Percentiles rank a stretch among this genome's conserved stretches.
Evolutionary conservation across 345 rosid species (phyloP).

Genomic region (Lepidium didymum): DNA sequence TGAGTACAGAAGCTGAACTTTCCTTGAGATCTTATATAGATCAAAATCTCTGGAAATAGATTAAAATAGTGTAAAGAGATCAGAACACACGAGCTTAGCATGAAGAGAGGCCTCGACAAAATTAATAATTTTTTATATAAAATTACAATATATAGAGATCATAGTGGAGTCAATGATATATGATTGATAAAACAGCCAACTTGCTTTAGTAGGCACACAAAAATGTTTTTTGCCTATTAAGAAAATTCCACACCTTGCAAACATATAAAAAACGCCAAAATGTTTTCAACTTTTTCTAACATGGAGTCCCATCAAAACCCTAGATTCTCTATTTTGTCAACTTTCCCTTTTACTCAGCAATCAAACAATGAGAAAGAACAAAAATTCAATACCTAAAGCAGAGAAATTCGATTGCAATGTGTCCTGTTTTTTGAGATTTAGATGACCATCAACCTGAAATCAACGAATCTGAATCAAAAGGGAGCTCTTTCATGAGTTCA

Average conservation of each 20-base stretch:
- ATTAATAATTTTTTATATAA: neutral
- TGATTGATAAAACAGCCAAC: constrained; percentile 15
- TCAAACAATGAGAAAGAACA: constrained; percentile 13
- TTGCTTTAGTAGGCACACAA: constrained; percentile 23
- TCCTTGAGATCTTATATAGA: constrained; percentile 12
- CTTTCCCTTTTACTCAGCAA: constrained; percentile 10
- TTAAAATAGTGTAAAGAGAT: constrained; percentile 19
- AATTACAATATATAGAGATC: neutral
- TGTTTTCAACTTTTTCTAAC: constrained; percentile 7
- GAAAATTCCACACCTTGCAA: constrained; percentile 26
- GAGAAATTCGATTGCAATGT: neutral
- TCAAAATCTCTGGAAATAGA: constrained; percentile 7
- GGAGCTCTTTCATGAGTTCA: neutral
- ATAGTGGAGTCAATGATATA: constrained; percentile 24
- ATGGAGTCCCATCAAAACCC: constrained; percentile 6
- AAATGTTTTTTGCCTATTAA: constrained; percentile 15
- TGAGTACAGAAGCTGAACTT: constrained; percentile 10
- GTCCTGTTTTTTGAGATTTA: constrained; percentile 23
- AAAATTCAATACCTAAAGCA: neutral
- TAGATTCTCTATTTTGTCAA: neutral
- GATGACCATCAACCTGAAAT: constrained; percentile 58
- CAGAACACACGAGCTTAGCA: constrained; percentile 31
- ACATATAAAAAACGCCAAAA: constrained; percentile 18
- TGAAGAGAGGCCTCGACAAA: constrained; percentile 12
- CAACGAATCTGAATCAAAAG: constrained; percentile 10